A percentile compares a stretch with the other conserved stretches of the same genome.
These are phyloP conservation scores for Xylariales sp. DNA, from an alignment of 2,329 filamentous ascomycete genomes.

Conservation along the genomic window DNA sequence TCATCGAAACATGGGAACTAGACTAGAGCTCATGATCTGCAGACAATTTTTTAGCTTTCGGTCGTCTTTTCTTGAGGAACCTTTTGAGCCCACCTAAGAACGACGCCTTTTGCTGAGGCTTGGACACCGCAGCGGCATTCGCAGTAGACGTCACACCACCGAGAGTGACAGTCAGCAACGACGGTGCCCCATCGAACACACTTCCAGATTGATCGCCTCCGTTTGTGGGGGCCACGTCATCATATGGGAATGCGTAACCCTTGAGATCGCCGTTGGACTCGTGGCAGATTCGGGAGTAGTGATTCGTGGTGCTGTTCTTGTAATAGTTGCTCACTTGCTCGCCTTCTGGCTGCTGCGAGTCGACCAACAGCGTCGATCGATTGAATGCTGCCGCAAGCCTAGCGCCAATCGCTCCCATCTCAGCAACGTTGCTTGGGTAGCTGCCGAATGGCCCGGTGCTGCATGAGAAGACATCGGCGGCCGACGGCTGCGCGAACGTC, in stretches of 20 bases:
- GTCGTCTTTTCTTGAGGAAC: neutral
- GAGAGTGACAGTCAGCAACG: slow-evolving; percentile 51
- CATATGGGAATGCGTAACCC: slow-evolving; percentile 69
- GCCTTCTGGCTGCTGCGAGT: slow-evolving; percentile 47
- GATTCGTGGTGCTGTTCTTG: slow-evolving; percentile 51
- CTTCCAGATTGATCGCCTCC: slow-evolving; percentile 58
- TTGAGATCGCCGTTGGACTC: slow-evolving; percentile 51
- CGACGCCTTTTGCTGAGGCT: no score
- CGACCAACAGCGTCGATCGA: slow-evolving; percentile 59
- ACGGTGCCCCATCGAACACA: slow-evolving; percentile 52
- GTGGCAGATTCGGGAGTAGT: slow-evolving; percentile 63
- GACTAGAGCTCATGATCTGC: no score
- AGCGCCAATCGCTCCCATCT: slow-evolving; percentile 61
- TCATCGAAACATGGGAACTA: no score
- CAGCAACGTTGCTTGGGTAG: slow-evolving; percentile 33
- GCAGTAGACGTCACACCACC: slow-evolving; percentile 34
- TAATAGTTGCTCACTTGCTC: slow-evolving; percentile 50
- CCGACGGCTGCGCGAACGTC: slow-evolving; percentile 40
- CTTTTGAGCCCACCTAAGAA: neutral
- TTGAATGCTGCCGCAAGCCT: slow-evolving; percentile 74
- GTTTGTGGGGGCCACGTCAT: slow-evolving; percentile 57
- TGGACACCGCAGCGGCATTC: neutral
- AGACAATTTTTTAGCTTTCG: no score
- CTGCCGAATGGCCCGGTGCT: slow-evolving; percentile 50
- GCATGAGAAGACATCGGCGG: slow-evolving; percentile 29